Conservation (phyloP, 208 protist genomes). For the Vickermania spadyakhi region DNA sequence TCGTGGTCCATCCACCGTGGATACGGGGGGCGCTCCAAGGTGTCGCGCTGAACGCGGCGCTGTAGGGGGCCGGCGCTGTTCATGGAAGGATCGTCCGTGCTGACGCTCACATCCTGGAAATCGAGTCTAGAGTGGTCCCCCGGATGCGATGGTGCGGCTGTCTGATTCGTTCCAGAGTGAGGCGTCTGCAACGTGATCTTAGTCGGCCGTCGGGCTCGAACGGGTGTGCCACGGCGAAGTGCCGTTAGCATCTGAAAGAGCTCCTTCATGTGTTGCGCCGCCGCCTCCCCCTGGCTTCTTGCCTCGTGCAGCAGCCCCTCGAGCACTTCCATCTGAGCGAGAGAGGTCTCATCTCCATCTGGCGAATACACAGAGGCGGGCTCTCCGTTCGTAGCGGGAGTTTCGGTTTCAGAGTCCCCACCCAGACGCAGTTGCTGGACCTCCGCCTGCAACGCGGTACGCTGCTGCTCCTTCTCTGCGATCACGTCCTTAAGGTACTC, state of each 20-base stretch:
- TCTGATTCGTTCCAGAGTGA: background rate
- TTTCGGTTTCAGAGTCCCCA: background rate
- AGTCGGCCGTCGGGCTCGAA: background rate
- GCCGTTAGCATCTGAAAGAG: background rate
- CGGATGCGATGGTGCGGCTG: background rate
- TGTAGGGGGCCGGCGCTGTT: background rate
- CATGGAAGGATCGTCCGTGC: background rate
- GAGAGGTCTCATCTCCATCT: background rate
- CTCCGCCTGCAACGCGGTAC: background rate
- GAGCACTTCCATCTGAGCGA: background rate
- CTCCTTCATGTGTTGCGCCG: background rate
- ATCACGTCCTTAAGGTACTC: conserved; percentile 2
- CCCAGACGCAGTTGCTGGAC: background rate
- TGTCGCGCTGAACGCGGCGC: background rate
- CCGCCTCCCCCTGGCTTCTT: background rate
- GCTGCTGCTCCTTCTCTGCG: background rate
- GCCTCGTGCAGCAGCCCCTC: background rate
- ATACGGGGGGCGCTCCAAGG: background rate
- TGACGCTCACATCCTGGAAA: background rate
- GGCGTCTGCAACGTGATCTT: background rate
- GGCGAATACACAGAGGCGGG: background rate
- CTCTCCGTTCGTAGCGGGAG: background rate
- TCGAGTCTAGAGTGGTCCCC: background rate
- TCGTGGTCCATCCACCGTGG: background rate
- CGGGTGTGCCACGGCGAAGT: background rate